These are phyloP conservation scores for Neurospora sp. DNA, from an alignment of 495 filamentous ascomycete species.

Conservation along the genomic window DNA sequence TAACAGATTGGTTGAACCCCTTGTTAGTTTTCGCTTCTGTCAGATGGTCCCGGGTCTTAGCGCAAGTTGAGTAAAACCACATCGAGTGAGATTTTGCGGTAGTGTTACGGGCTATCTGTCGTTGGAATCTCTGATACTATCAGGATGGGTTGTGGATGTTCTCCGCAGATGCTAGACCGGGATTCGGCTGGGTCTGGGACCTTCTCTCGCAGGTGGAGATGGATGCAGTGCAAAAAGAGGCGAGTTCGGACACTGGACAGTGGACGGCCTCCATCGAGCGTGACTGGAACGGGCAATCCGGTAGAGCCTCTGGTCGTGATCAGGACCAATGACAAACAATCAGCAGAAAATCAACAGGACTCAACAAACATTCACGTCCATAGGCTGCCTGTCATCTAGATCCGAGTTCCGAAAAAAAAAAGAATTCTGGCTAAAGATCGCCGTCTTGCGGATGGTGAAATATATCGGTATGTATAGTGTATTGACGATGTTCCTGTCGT, in stretches of 20 bases:
- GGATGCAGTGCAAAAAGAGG: not conserved
- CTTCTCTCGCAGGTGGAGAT: not conserved
- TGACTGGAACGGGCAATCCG: not conserved
- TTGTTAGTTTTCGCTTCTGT: no score
- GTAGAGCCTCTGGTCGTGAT: not conserved
- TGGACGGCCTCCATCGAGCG: not conserved
- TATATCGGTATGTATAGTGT: not conserved
- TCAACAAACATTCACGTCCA: not conserved
- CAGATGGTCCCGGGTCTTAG: no score
- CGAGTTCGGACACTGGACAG: not conserved
- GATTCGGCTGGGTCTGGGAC: not conserved
- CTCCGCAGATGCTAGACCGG: not conserved
- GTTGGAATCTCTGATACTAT: no score
- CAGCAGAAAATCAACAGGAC: not conserved
- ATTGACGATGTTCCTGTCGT: not conserved
- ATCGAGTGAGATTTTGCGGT: no score
- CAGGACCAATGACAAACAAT: not conserved
- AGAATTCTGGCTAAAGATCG: not conserved
- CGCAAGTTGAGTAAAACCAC: no score
- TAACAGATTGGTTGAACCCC: no score
- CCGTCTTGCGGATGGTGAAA: not conserved
- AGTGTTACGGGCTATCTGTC: no score
- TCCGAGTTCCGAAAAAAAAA: not conserved
- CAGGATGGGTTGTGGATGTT: not conserved
- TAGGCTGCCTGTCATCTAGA: not conserved